These are phyloP conservation scores for Euphrasia arctica DNA, from an alignment of 305 asterid genomes.

Conservation along the genomic window DNA sequence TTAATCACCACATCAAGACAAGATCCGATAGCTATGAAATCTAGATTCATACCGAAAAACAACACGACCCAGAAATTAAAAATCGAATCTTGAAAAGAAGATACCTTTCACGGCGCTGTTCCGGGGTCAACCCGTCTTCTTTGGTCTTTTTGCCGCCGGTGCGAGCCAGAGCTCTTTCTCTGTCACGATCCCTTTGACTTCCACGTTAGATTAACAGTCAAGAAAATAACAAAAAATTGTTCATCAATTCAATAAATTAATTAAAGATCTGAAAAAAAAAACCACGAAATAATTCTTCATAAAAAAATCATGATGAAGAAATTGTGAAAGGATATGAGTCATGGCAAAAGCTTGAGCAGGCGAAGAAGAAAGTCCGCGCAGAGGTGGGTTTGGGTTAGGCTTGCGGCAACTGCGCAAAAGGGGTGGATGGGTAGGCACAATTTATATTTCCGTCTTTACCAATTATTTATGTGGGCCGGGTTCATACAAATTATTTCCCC, in stretches of 20 bases:
- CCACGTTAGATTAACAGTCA: slow-evolving; percentile 69
- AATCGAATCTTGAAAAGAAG: not conserved
- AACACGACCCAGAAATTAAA: not conserved
- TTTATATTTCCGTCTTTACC: no score
- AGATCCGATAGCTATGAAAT: not conserved
- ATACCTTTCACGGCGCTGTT: slow-evolving; percentile 89
- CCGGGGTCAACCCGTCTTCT: slow-evolving; percentile 87
- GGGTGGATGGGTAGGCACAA: no score
- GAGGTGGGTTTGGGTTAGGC: not conserved
- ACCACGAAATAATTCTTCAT: not conserved
- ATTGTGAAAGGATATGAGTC: slow-evolving; percentile 21
- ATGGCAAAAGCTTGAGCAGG: slow-evolving; percentile 18
- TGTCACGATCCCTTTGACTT: slow-evolving; percentile 75
- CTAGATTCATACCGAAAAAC: slow-evolving; percentile 2
- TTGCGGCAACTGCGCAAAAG: no score
- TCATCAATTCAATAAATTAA: not conserved
- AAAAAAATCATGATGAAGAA: not conserved
- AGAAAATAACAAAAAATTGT: slow-evolving; percentile 22
- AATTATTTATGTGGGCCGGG: no score
- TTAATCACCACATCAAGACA: not conserved
- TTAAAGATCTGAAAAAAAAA: slow-evolving; percentile 11
- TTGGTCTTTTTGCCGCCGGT: slow-evolving; percentile 38
- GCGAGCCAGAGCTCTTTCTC: slow-evolving; percentile 80
- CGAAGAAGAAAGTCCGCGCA: slow-evolving; percentile 12
- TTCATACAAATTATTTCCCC: no score